Evolutionary conservation across 768 basidiomycete species (phyloP).

Genomic region (Suillus subluteus): DNA sequence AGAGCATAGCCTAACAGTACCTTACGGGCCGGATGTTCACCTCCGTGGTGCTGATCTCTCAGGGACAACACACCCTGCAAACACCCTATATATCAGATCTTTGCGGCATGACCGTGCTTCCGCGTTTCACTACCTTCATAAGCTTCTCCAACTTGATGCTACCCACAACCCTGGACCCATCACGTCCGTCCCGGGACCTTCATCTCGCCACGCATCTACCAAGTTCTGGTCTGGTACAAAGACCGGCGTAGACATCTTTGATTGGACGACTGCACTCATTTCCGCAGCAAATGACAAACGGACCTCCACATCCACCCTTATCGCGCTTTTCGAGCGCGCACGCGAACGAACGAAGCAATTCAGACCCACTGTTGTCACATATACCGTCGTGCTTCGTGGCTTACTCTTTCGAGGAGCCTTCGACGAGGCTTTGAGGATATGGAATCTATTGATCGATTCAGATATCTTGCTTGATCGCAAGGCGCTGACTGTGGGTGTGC

Average conservation of each 20-base stretch:
- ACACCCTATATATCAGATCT: conserved; percentile 47
- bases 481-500: conserved; percentile 54
- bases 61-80: conserved; percentile 39
- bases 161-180: conserved; percentile 13
- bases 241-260: conserved; percentile 43
- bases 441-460: conserved; percentile 43
- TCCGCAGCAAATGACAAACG: conserved; percentile 46
- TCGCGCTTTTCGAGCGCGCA: conserved; percentile 42
- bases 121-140: conserved; percentile 51
- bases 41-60: neutral
- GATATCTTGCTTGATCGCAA: conserved; percentile 46
- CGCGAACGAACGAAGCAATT: conserved; percentile 31
- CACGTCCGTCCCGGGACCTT: conserved; percentile 5
- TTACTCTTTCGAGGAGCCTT: conserved; percentile 48
- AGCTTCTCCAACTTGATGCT: conserved; percentile 36
- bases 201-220: neutral
- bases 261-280: conserved; percentile 50
- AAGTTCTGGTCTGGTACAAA: conserved; percentile 24
- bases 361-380: conserved; percentile 48
- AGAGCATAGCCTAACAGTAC: conserved; percentile 21
- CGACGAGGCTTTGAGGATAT: conserved; percentile 44
- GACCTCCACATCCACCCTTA: conserved; percentile 36
- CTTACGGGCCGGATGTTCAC: conserved; percentile 20
- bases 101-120: conserved; percentile 44
- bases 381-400: conserved; percentile 59